Percentiles rank a stretch among this genome's conserved stretches.
Evolutionary conservation across 306 rosid species (phyloP).

Genomic region (Ormosia semicastrata): DNA sequence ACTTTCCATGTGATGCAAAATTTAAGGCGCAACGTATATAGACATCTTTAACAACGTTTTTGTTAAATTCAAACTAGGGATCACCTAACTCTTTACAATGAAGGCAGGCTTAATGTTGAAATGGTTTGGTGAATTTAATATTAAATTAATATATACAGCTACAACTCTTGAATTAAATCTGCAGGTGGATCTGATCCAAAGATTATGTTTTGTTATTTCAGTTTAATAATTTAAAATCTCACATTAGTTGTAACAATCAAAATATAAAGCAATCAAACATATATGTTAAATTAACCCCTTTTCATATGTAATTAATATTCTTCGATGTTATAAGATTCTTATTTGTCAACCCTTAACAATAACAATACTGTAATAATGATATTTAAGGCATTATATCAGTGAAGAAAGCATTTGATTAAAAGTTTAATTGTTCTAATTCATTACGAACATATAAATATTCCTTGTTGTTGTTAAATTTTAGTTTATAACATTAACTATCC

Average conservation of each 20-base stretch:
- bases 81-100: slow-evolving; percentile 3
- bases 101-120: slow-evolving; percentile 1
- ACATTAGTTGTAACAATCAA: too few species aligned
- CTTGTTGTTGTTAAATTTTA: too few species aligned
- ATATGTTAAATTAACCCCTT: too few species aligned
- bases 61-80: slow-evolving; percentile 19
- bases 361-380: too few species aligned
- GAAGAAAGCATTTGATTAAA: not conserved
- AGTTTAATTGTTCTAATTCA: too few species aligned
- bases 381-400: too few species aligned
- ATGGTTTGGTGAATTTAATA: not conserved
- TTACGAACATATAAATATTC: too few species aligned
- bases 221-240: too few species aligned
- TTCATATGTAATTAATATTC: too few species aligned
- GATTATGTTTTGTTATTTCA: too few species aligned
- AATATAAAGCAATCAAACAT: too few species aligned
- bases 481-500: too few species aligned
- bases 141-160: not conserved
- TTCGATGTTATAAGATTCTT: not conserved
- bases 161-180: not conserved
- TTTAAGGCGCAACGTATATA: not conserved
- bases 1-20: not conserved
- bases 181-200: not conserved
- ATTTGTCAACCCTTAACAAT: not conserved
- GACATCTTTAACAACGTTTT: not conserved